A percentile compares a stretch with the other conserved stretches of the same genome.
These are phyloP conservation scores for Beauveria bassiana DNA, from an alignment of 2,329 filamentous ascomycete genomes.

Conservation along the genomic window DNA sequence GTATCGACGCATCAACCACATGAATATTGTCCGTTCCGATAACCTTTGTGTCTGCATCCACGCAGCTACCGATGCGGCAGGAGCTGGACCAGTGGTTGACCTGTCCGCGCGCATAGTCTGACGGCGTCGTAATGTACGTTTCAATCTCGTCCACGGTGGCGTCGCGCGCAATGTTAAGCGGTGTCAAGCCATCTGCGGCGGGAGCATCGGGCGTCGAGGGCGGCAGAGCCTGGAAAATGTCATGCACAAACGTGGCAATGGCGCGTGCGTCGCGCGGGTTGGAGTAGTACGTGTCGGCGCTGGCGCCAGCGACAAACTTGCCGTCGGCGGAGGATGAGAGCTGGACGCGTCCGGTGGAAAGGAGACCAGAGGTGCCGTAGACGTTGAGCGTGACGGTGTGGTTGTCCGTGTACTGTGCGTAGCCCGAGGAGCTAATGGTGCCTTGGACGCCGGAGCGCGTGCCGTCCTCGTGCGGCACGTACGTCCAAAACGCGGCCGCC, in stretches of 20 bases:
- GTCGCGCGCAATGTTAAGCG: conserved; percentile 39
- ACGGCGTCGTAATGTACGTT: conserved; percentile 40
- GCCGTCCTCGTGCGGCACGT: conserved; percentile 34
- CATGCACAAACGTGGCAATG: conserved; percentile 42
- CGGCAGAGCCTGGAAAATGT: conserved; percentile 38
- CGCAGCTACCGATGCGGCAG: conserved; percentile 42
- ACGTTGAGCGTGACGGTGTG: conserved; percentile 48
- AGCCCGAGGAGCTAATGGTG: conserved; percentile 42
- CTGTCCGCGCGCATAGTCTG: conserved; percentile 38
- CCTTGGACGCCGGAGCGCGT: conserved; percentile 39
- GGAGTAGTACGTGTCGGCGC: conserved; percentile 37
- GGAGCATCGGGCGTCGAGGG: conserved; percentile 15
- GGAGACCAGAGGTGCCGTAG: conserved; percentile 48
- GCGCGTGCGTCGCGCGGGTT: conserved; percentile 38
- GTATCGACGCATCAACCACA: conserved; percentile 43
- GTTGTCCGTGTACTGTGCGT: conserved; percentile 28
- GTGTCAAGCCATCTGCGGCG: conserved; percentile 32
- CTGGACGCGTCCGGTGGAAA: conserved; percentile 38
- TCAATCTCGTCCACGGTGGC: conserved; percentile 39
- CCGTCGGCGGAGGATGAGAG: conserved; percentile 26
- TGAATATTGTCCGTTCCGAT: conserved; percentile 42
- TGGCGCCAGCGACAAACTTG: conserved; percentile 34
- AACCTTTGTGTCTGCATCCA: conserved; percentile 38
- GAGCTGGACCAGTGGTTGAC: conserved; percentile 48
- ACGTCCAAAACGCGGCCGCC: conserved; percentile 46